Evolutionary conservation across 331 rosid species (phyloP), one percentile per base, ranked within the genome.

Genomic region (Erythrophleum ivorense): DNA sequence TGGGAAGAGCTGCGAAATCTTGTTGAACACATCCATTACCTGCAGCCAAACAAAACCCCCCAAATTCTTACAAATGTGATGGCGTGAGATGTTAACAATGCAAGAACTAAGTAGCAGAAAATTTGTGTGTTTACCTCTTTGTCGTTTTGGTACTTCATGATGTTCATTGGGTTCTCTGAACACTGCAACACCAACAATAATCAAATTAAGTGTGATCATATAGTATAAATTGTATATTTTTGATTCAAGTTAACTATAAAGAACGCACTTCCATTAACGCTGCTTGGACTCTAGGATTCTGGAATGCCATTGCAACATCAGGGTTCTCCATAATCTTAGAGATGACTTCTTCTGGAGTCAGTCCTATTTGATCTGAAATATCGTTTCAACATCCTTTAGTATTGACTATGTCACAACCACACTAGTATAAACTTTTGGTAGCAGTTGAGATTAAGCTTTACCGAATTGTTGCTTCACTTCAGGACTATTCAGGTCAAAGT

Each of bases 391-490:
- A n/a, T n/a, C n/a, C n/a, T n/a, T n/a, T n/a, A n/a, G n/a, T n/a
- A n/a, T n/a, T n/a, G n/a, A n/a, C n/a, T n/a, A n/a, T n/a, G n/a
- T n/a, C n/a, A n/a, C n/a, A n/a, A n/a, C n/a, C n/a, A n/a, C n/a
- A n/a, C n/a, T n/a, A n/a, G n/a, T n/a, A n/a, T n/a, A n/a, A n/a
- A n/a, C n/a, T n/a, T n/a, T n/a, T n/a, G n/a, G n/a, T n/a, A n/a
- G n/a, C n/a, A n/a, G n/a, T n/a, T n/a, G n/a, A n/a, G 64, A 64
- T 9, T 53, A 21, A 52, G 67, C 83, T 94, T 82, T 86, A 92
- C 98, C 98, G 80, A 94, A 94, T 85, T 94, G 98, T 77, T 92
- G 97, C 88, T 94, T 94, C 71, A 94, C 91, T 54, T 92, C 97
- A 52, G 98, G 97, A 86, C 95, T 92, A 86, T 87, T 86, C 57